Conservation (phyloP, 2,329 filamentous ascomycete genomes). For the Cadophora sp. region DNA sequence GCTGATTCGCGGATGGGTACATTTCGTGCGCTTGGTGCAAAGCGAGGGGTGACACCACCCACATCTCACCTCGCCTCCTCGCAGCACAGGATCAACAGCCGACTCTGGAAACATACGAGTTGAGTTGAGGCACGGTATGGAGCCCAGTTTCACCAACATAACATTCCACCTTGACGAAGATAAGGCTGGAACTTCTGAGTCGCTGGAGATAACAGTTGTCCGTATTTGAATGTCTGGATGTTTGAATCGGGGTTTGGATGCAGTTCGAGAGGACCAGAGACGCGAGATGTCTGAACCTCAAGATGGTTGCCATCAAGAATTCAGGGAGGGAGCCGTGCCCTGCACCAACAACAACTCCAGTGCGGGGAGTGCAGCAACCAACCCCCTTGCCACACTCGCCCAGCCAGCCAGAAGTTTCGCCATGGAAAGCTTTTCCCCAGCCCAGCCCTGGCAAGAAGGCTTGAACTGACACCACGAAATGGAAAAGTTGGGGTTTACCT, state of each 20-base stretch:
- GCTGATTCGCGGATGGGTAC: slow-evolving; percentile 7
- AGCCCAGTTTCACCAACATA: background rate
- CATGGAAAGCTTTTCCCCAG: background rate
- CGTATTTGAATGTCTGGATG: too few relatives aligned
- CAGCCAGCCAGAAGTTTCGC: background rate
- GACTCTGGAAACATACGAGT: slow-evolving; percentile 13
- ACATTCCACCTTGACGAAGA: background rate
- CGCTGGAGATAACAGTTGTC: background rate
- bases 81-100: slow-evolving; percentile 13
- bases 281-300: background rate
- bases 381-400: too few relatives aligned
- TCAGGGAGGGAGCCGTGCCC: background rate
- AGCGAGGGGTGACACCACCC: slow-evolving; percentile 2
- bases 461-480: background rate
- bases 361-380: too few relatives aligned
- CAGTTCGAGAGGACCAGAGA: background rate
- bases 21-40: slow-evolving; percentile 1
- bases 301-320: too few relatives aligned
- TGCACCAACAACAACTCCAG: background rate
- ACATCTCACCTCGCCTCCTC: background rate
- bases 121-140: background rate
- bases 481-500: background rate
- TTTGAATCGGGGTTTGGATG: background rate
- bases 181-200: background rate
- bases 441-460: slow-evolving; percentile 12